Base-by-base conservation (phyloP, 2,329 filamentous ascomycete species). In the Fusarium goolgardi region DNA sequence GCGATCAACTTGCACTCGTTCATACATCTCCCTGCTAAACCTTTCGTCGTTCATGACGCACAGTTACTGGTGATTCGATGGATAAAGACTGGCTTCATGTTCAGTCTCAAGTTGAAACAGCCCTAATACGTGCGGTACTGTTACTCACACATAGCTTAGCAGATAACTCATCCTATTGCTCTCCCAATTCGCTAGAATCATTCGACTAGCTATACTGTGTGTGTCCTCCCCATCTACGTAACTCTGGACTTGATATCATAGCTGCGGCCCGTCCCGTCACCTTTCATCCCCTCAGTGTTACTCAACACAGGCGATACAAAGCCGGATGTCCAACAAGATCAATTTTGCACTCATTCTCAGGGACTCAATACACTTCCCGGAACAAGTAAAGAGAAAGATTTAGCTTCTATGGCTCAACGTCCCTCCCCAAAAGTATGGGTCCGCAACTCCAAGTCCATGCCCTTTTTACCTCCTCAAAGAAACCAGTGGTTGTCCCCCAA, bases 371-470 rank as follows among this genome's bases (percentile, higher is more conserved):
- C 43, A 64, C 35, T 44, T 50, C 59, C 55, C 52, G 23, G 63
- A 68, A 70, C 59, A 58, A 68, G 67, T 52, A 59, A 58, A 56
- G 65, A 56, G 31, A 65, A 70, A 71, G 57, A 55, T 27, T 68
- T 70, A 63, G 71, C 72, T 72, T 69, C 70, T 71, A 70, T 64
- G 43, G 67, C 63, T 60, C 61, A 66, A 62, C 55, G 43, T 72
- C 64, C 65, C 51, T 44, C 43, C 63, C 58, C 67, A 60, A 67
- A 59, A 61, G 55, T 63, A 57, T 60, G 68, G 70, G 69, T 71
- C 69, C 70, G 59, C 71, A 74, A 74, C 69, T 73, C 71, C 69
- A 69, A 58, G 58, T 67, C 61, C 59, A 71, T 71, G 70, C 63
- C 63, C 51, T 52, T 63, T 65, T 71, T 64, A 61, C 64, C 56